Base-by-base conservation (phyloP, 768 basidiomycete species). In the Trametes cinnabarina region DNA sequence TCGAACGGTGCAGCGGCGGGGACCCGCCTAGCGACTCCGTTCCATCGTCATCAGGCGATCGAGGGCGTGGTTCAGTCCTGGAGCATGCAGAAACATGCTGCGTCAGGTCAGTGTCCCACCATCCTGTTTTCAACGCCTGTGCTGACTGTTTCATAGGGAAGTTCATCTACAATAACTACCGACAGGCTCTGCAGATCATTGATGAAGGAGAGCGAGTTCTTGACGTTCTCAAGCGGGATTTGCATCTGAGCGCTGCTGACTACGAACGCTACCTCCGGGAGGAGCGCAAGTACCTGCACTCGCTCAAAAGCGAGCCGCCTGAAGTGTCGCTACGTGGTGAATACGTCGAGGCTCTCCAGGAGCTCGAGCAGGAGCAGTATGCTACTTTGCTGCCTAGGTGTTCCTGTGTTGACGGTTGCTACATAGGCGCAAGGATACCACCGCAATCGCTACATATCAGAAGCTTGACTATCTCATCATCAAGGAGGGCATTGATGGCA, bases 31-130 rank as follows among this genome's bases (percentile, higher is more conserved):
- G 57, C 69, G 1, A 54, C 63, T 0, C 10, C 34, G 2, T 73
- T 70, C 40, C 72, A 72, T 56, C 65, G 66, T 0, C 66, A 63
- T n/a, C 69, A 70, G 40, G 62, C 59, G 0, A 68, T 72, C n/a
- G 62, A 68, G 10, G 40, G 48, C 30, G 60, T 63, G 25, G 65
- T 67, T 17, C n/a, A 8, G 0, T 60, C 54, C n/a, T 72, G 69
- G 66, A 61, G 62, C 32, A 44, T 32, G 0, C 57, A 65, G 17
- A 68, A 69, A n/a, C 65, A 69, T 44, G 58, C 54, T 0, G 61
- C 60, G 4, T 49, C 66, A 0, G 69, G 71, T 71, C 58, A 40
- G 47, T 30, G 47, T 47, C 32, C 32, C 34, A n/a, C 20, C 4
- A 0, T 41, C 30, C 11, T 32, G 30, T n/a, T 40, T 8, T 10